A percentile compares a stretch with the other conserved stretches of the same genome.
These are phyloP conservation scores for Agrocybe pediades DNA, from an alignment of 768 basidiomycete species.

Conservation along the genomic window DNA sequence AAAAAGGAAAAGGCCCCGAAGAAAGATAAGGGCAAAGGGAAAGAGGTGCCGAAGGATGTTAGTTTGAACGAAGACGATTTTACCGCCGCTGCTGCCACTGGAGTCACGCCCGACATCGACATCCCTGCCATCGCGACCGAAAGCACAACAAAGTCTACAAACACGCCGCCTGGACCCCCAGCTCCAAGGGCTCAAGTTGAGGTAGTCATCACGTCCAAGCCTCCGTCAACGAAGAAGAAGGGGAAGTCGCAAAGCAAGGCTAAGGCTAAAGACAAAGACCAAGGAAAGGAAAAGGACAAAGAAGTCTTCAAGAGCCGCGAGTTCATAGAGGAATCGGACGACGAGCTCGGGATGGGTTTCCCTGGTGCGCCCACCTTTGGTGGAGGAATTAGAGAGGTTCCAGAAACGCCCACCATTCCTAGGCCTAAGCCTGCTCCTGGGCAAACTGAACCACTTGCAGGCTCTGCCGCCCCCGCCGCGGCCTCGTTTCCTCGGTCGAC, in stretches of 20 bases:
- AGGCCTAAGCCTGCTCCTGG: not conserved
- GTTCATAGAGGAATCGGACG: slow-evolving; percentile 38
- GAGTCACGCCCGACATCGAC: not conserved
- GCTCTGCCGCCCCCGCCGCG: not conserved
- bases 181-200: slow-evolving; percentile 18
- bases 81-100: not conserved
- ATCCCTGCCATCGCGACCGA: not conserved
- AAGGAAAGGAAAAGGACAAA: slow-evolving; percentile 27
- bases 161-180: not conserved
- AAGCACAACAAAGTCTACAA: no score
- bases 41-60: no score
- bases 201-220: slow-evolving; percentile 24
- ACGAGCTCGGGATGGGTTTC: slow-evolving; percentile 11
- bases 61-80: no score
- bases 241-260: slow-evolving; percentile 27
- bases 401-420: not conserved
- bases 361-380: slow-evolving; percentile 18
- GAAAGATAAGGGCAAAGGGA: slow-evolving; percentile 17
- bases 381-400: slow-evolving; percentile 4
- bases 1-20: slow-evolving; percentile 18
- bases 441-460: not conserved
- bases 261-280: slow-evolving; percentile 27
- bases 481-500: not conserved
- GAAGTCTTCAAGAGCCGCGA: slow-evolving; percentile 46
- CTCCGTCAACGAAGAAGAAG: slow-evolving; percentile 10